A percentile compares a stretch with the other conserved stretches of the same genome.
Evolutionary conservation across 495 filamentous ascomycete genomes (phyloP).

Genomic region (Neurospora tetrasperma): DNA sequence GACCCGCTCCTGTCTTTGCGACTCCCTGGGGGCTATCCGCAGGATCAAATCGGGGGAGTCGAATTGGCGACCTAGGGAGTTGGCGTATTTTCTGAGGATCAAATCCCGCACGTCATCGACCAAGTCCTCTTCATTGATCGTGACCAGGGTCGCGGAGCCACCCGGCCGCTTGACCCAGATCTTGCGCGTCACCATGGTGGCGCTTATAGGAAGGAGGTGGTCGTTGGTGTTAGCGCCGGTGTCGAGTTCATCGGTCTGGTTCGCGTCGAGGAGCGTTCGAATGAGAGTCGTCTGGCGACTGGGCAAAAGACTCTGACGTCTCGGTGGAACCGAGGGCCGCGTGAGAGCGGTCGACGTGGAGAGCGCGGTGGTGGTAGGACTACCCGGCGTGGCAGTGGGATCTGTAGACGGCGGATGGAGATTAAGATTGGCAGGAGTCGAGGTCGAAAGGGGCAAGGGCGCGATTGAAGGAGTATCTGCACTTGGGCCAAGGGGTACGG

Average conservation of each 20-base stretch:
- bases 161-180: slow-evolving; percentile 87
- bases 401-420: slow-evolving; percentile 4
- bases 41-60: slow-evolving; percentile 85
- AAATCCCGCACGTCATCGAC: slow-evolving; percentile 92
- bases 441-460: background rate
- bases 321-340: slow-evolving; percentile 19
- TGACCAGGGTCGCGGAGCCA: slow-evolving; percentile 78
- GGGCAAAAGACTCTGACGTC: slow-evolving; percentile 39
- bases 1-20: slow-evolving; percentile 59
- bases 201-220: slow-evolving; percentile 29
- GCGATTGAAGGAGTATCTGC: background rate
- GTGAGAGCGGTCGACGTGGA: slow-evolving; percentile 13
- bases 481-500: background rate
- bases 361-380: slow-evolving; percentile 5
- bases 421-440: background rate
- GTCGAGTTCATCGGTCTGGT: slow-evolving; percentile 23
- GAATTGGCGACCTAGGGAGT: slow-evolving; percentile 78
- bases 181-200: slow-evolving; percentile 61
- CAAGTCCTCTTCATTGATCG: slow-evolving; percentile 76
- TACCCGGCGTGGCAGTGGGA: slow-evolving; percentile 2
- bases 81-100: slow-evolving; percentile 86
- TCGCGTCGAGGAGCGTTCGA: slow-evolving; percentile 33
- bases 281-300: slow-evolving; percentile 37
- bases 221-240: slow-evolving; percentile 19
- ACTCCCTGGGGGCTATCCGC: slow-evolving; percentile 79